phyloP scores from a whole-genome alignment of 108 stramenopile species.

The Nitzschia sp. region DNA sequence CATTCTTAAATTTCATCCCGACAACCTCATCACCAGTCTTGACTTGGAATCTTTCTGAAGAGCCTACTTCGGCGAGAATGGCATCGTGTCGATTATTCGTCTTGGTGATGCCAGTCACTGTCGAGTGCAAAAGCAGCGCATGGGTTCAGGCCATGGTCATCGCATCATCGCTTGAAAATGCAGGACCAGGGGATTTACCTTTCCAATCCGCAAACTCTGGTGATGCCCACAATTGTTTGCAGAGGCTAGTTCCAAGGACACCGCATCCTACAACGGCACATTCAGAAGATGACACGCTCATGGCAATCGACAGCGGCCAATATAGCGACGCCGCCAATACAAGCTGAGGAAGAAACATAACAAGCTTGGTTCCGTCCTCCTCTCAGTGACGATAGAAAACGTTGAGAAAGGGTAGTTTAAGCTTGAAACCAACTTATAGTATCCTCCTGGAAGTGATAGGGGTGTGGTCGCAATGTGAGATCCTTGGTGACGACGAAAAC shows the following conservation, averaged over 20 bases:
- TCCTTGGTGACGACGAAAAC: no score
- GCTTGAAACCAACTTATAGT: no score
- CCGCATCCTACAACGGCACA: constrained; percentile 84
- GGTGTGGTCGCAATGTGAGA: no score
- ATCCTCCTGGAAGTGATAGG: no score
- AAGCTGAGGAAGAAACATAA: not conserved
- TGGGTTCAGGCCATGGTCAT: not conserved
- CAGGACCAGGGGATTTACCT: constrained; percentile 10
- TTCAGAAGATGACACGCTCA: constrained; percentile 11
- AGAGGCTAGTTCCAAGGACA: constrained; percentile 85
- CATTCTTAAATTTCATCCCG: constrained; percentile 54
- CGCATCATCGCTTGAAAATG: not conserved
- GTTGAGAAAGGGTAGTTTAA: no score
- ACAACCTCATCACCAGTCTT: constrained; percentile 50
- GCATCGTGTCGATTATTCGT: constrained; percentile 59
- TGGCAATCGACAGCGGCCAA: not conserved
- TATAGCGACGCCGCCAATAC: not conserved
- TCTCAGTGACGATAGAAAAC: no score
- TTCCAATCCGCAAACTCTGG: constrained; percentile 47
- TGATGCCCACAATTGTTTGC: constrained; percentile 61
- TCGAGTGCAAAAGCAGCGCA: not conserved
- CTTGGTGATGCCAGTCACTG: constrained; percentile 83
- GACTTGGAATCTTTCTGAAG: constrained; percentile 43
- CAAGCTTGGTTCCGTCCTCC: no score
- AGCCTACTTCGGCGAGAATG: constrained; percentile 50